Base-by-base conservation (phyloP, 140 eudicot genomes). In the Cichorium intybus region DNA sequence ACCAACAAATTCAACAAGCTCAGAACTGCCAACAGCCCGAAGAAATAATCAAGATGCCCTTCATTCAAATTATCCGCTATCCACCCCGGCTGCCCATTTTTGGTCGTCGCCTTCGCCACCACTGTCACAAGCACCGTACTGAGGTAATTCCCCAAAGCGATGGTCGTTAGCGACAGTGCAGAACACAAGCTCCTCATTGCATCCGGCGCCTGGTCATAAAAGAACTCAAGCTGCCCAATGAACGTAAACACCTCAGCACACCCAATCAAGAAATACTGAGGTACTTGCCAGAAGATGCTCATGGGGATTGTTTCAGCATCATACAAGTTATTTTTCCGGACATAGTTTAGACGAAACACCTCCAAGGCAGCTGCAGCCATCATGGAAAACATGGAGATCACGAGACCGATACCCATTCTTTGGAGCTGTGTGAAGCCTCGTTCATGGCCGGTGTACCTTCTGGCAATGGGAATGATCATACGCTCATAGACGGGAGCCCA, bases 111-210 rank as follows among this genome's bases (percentile, higher is more conserved):
- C 4, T 62, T 34, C 1, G 83, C 45, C 45, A 85, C 87, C 22
- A 81, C 64, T 0, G 72, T 76, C 27, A 85, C 85, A 12, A 85
- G 63, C 60, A 66, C 50, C 8, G 82, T 74, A 55, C 83, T 85
- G 64, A 85, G 21, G 29, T 78, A 84, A 61, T 69, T 84, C 45
- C 92, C 92, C 11, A 78, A 8, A 5, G 87, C 87, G 0, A 37
- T 26, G 3, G 87, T 81, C 12, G 83, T 75, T 10, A 85, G 73
- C 9, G 81, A 75, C 14, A 85, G 39, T 10, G 92, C 92, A 0
- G 92, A 75, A 43, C 87, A 72, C 70, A 85, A 46, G 68, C 92
- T 85, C 58, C 92, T 64, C 87, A 84, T 84, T 0, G 87, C 85
- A 43, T 84, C 92, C 0, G 92, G 92, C 9, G 92, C 85, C 56